Conservation (phyloP, 371 early-diverging fungal species). For the Mucor mucedo region DNA sequence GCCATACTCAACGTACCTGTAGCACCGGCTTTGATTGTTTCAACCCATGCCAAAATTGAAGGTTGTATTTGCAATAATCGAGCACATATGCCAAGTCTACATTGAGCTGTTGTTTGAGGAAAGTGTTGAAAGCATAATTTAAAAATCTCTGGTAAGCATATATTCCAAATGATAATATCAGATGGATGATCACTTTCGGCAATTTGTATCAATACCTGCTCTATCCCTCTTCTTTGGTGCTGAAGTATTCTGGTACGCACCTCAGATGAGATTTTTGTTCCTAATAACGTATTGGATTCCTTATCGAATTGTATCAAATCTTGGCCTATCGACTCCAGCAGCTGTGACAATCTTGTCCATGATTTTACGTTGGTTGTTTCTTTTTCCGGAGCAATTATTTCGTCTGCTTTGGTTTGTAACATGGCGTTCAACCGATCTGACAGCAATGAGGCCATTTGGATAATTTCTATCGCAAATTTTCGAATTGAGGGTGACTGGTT, state of each 20-base stretch:
- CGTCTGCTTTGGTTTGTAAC: conserved; percentile 6
- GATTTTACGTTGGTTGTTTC: conserved; percentile 19
- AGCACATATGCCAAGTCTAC: conserved; percentile 64
- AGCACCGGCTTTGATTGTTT: conserved; percentile 47
- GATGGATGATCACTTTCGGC: conserved; percentile 58
- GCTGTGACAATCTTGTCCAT: conserved; percentile 9
- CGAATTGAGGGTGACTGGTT: conserved; percentile 65
- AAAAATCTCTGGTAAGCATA: conserved; percentile 71
- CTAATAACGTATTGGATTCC: conserved; percentile 49
- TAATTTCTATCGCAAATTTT: conserved; percentile 59
- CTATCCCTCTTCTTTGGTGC: conserved; percentile 48
- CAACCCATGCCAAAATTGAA: conserved; percentile 59
- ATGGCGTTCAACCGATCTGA: conserved; percentile 46
- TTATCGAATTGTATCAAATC: conserved; percentile 62
- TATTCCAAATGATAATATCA: conserved; percentile 60
- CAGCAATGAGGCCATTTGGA: conserved; percentile 62
- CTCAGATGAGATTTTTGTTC: conserved; percentile 46
- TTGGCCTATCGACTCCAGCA: conserved; percentile 52
- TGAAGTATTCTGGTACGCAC: conserved; percentile 56
- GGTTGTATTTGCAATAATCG: conserved; percentile 70
- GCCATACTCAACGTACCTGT: conserved; percentile 52
- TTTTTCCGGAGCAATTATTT: conserved; percentile 40
- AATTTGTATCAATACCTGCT: conserved; percentile 34
- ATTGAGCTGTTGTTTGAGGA: conserved; percentile 63
- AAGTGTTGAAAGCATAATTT: conserved; percentile 69